phyloP scores from a whole-genome alignment of 2,329 filamentous ascomycete genomes.

The Xylariaceae sp. region DNA sequence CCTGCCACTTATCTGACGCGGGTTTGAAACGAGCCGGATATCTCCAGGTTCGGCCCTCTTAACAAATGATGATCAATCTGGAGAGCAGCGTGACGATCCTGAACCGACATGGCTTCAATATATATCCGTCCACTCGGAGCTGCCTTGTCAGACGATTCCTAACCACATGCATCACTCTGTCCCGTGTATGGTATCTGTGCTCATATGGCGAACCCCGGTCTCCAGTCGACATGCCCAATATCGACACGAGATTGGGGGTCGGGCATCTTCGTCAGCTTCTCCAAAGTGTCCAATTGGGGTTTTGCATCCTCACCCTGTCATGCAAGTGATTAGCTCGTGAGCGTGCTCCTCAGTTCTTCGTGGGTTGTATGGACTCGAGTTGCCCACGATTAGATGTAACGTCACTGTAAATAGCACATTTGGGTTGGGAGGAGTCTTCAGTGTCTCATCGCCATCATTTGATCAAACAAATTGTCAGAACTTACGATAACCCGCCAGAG shows the following conservation, averaged over 20 bases:
- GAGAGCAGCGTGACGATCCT: slow-evolving; percentile 14
- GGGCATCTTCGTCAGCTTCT: slow-evolving; percentile 2
- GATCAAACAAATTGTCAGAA: slow-evolving; percentile 5
- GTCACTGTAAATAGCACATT: slow-evolving; percentile 15
- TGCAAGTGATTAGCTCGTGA: slow-evolving; percentile 1
- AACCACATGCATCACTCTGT: slow-evolving; percentile 17
- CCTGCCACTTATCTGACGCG: slow-evolving; percentile 7
- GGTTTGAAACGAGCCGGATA: slow-evolving; percentile 9
- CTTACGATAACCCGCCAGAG: slow-evolving; percentile 16
- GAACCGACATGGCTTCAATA: slow-evolving; percentile 20
- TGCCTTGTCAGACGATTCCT: slow-evolving; percentile 15
- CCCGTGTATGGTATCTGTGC: slow-evolving; percentile 2
- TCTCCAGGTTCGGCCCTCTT: slow-evolving; percentile 5
- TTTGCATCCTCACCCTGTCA: slow-evolving; percentile 2
- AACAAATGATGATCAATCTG: slow-evolving; percentile 20
- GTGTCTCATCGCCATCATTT: background rate
- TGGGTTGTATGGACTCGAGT: slow-evolving; percentile 3
- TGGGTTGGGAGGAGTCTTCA: background rate
- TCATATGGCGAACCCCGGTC: background rate
- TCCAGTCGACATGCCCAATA: slow-evolving; percentile 8
- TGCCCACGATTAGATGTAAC: slow-evolving; percentile 23
- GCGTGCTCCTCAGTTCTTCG: background rate
- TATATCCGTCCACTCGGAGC: slow-evolving; percentile 28
- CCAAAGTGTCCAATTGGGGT: slow-evolving; percentile 3
- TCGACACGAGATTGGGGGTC: slow-evolving; percentile 6